Conservation (phyloP, 1,139 yeast species). For the Sugiyamaella pinicola region DNA sequence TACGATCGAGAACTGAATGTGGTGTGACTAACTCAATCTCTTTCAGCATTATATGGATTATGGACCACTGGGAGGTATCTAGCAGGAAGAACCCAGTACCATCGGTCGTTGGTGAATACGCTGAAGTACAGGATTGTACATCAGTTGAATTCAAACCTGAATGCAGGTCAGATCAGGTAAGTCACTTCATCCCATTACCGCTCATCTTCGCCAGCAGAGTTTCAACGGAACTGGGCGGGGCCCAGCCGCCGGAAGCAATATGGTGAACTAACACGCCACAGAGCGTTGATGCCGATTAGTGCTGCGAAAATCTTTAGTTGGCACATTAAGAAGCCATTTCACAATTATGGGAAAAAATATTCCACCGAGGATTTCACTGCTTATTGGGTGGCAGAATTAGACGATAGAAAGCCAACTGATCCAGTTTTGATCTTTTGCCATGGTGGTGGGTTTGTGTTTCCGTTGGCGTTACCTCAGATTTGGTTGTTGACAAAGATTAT, state of each 20-base stretch:
- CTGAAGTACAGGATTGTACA: constrained; percentile 7
- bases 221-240: no score
- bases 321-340: neutral
- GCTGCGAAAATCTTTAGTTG: constrained; percentile 6
- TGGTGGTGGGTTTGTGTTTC: constrained; percentile 50
- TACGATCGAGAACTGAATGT: neutral
- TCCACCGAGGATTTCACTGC: constrained; percentile 13
- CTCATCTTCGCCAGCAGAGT: no score
- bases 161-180: constrained; percentile 16
- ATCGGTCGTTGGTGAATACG: constrained; percentile 6
- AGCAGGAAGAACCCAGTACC: constrained; percentile 10
- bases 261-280: neutral
- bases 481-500: constrained; percentile 15
- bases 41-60: constrained; percentile 12
- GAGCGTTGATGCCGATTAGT: constrained; percentile 13
- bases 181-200: no score
- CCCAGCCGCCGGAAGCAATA: no score
- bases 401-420: constrained; percentile 31
- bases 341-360: constrained; percentile 13
- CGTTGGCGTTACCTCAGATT: constrained; percentile 42
- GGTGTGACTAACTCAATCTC: neutral
- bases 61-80: constrained; percentile 9
- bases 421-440: constrained; percentile 41
- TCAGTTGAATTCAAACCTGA: constrained; percentile 15
- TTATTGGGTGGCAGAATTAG: constrained; percentile 35